Base-by-base conservation (phyloP, 331 rosid species). In the Rhamnella rubrinervis region DNA sequence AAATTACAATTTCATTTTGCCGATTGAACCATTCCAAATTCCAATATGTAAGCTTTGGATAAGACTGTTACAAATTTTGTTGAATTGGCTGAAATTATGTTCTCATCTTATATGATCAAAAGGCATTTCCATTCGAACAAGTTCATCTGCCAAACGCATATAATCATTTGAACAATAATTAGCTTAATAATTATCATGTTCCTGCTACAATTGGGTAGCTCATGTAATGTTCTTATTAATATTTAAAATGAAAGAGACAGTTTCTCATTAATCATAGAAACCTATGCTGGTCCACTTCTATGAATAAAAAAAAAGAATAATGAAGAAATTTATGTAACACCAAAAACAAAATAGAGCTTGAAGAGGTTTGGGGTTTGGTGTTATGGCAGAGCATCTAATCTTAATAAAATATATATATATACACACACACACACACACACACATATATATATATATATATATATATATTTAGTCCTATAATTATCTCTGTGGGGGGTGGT, bases 91-190 rank as follows among this genome's bases (percentile, higher is more conserved):
- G 35, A 31, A 31, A 4, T 31, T 4, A 31, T 31, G 35, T 4
- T 6, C 35, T 31, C 35, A 31, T 31, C 49, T 11, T 44, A 44
- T 6, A 5, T 11, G 2, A 12, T 44, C 15, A 40, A 40, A 68
- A 68, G 56, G 71, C 62, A 55, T 67, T 18, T 51, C 62, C 52
- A 9, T 67, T 37, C 20, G 35, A 35, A 67, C 56, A 25, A 12
- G 44, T 21, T 20, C 20, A 46, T 57, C 20, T 52, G 14, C 23
- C 39, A 21, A 55, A 68, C 28, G 55, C 63, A 55, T 38, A 19
- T 39, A 68, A 56, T 68, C 63, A 68, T 68, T 68, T 68, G 63
- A 23, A 56, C 53, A 56, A 68, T 68, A 68, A 68, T 68, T 55
- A 23, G n/a, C 40, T 40, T 57, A 57, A 57, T 68, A 68, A 68